Evolutionary conservation across 176 grass and related monocot species (phyloP).

Genomic region (Tuctoria greenei): DNA sequence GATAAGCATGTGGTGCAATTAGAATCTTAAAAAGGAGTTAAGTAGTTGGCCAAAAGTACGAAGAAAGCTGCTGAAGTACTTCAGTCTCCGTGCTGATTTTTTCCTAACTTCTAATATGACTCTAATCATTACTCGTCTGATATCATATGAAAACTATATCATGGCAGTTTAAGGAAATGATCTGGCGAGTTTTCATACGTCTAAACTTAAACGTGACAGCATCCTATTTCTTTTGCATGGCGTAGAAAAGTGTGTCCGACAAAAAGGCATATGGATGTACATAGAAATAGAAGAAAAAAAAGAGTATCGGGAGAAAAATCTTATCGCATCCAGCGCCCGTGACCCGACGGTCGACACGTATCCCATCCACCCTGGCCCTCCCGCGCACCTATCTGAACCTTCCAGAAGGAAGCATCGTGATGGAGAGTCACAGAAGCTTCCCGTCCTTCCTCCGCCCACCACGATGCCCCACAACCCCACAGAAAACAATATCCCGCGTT

Average conservation of each 20-base stretch:
- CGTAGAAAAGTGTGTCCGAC: neutral
- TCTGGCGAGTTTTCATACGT: neutral
- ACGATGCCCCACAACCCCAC: neutral
- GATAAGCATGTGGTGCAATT: neutral
- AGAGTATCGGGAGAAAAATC: neutral
- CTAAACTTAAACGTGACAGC: too few relatives aligned
- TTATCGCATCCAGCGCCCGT: constrained; percentile 28
- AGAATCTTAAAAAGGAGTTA: neutral
- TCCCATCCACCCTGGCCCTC: neutral
- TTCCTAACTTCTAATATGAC: neutral
- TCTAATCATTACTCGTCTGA: neutral
- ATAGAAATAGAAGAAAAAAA: neutral
- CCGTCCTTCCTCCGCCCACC: constrained; percentile 39
- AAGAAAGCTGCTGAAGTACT: neutral
- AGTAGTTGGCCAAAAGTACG: neutral
- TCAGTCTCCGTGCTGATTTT: neutral
- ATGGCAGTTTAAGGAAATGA: neutral
- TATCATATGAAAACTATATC: neutral
- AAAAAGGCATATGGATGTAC: neutral
- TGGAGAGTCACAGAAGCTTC: constrained; percentile 49
- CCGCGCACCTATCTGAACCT: constrained; percentile 37
- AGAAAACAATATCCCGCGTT: neutral
- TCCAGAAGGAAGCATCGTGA: constrained; percentile 35
- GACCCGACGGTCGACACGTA: constrained; percentile 42
- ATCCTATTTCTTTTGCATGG: neutral